Evolutionary conservation across 1,284 basidiomycete genomes (phyloP).

Genomic region (Fomitopsis pinicola): DNA sequence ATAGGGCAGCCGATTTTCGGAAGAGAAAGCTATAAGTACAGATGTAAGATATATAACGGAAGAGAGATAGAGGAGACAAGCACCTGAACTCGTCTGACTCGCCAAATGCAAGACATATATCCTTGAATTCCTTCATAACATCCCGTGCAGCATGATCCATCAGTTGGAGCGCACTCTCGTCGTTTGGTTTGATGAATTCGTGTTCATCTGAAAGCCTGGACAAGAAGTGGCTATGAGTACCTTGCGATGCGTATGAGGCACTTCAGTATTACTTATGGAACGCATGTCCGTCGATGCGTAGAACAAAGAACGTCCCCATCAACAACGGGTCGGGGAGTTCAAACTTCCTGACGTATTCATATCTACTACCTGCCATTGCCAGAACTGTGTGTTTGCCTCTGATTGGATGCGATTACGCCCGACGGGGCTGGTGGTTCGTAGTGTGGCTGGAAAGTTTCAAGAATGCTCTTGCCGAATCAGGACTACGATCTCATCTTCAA

Average conservation of each 20-base stretch:
- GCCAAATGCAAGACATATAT: constrained; percentile 87
- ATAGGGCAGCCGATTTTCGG: constrained; percentile 69
- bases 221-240: background rate
- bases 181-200: constrained; percentile 88
- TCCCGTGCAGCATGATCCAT: constrained; percentile 90
- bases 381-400: no score
- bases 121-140: constrained; percentile 80
- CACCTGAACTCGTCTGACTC: constrained; percentile 99
- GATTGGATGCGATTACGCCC: background rate
- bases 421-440: background rate
- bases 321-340: constrained; percentile 87
- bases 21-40: constrained; percentile 72
- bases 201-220: constrained; percentile 83
- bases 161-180: constrained; percentile 77
- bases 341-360: constrained; percentile 87
- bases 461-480: background rate
- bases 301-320: constrained; percentile 81
- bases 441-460: background rate
- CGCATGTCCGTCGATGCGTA: constrained; percentile 90
- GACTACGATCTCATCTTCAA: background rate
- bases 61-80: background rate
- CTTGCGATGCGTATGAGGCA: background rate
- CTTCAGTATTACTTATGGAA: constrained; percentile 77
- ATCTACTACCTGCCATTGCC: constrained; percentile 87
- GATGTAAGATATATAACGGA: background rate